A percentile compares a stretch with the other conserved stretches of the same genome.
These are phyloP conservation scores for Volvox reticuliferus DNA, from an alignment of 139 green algal species.

Conservation along the genomic window DNA sequence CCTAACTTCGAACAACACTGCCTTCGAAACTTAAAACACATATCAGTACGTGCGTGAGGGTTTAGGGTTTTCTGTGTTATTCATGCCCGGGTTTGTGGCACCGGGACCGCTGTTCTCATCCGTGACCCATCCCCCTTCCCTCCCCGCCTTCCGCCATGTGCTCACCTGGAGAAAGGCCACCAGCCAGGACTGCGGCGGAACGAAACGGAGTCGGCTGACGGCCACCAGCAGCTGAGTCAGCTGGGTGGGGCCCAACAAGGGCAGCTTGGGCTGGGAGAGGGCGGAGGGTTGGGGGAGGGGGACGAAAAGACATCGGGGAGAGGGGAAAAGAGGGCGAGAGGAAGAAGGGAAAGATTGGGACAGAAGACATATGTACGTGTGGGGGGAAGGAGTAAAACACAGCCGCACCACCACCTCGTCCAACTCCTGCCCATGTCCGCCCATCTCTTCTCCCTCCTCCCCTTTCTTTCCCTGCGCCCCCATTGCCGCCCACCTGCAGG, in stretches of 20 bases:
- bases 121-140: background rate
- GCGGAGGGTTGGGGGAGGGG: background rate
- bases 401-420: no score
- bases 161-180: slow-evolving; percentile 13
- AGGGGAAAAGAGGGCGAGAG: background rate
- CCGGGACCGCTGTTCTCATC: background rate
- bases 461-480: background rate
- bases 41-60: no score
- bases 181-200: slow-evolving; percentile 37
- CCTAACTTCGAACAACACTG: no score
- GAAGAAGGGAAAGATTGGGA: no score
- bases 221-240: slow-evolving; percentile 30
- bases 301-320: background rate
- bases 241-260: slow-evolving; percentile 4
- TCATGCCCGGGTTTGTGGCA: no score
- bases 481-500: slow-evolving; percentile 1
- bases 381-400: no score
- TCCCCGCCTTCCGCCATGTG: background rate
- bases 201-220: slow-evolving; percentile 4
- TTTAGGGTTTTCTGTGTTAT: no score
- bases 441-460: background rate
- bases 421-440: no score
- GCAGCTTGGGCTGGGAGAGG: slow-evolving; percentile 28
- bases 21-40: no score
- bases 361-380: background rate